Conservation (phyloP, 73 alveolate genomes). For the Tetrahymena malaccensis region DNA sequence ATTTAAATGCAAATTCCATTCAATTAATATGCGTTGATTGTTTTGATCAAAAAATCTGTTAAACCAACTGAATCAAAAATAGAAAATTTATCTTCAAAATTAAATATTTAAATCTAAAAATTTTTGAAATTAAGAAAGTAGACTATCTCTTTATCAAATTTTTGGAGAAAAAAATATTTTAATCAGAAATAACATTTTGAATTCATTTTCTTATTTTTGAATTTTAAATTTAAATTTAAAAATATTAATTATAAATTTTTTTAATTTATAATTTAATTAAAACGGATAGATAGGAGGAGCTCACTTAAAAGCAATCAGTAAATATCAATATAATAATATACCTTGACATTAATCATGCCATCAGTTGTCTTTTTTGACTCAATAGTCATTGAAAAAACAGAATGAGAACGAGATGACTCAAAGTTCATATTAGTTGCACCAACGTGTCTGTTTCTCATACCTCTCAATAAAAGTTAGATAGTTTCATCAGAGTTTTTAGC, state of each 20-base stretch:
- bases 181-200: neutral
- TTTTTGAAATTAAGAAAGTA: neutral
- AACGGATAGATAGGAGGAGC: neutral
- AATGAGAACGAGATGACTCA: slow-evolving; percentile 85
- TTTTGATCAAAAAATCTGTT: neutral
- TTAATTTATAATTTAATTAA: neutral
- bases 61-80: neutral
- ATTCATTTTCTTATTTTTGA: neutral
- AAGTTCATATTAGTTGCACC: slow-evolving; percentile 83
- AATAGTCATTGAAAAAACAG: slow-evolving; percentile 68
- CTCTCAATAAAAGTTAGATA: slow-evolving; percentile 51
- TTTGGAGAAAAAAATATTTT: neutral
- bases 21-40: too few species aligned
- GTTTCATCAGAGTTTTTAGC: slow-evolving; percentile 68
- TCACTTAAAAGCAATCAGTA: neutral
- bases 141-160: too few species aligned
- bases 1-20: too few species aligned
- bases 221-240: neutral
- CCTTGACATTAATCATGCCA: slow-evolving; percentile 38
- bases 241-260: neutral
- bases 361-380: slow-evolving; percentile 24
- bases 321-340: neutral
- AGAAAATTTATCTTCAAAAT: neutral
- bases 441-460: slow-evolving; percentile 67
- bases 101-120: neutral